phyloP scores from a whole-genome alignment of 306 rosid species.

The Adenanthera pavonina region DNA sequence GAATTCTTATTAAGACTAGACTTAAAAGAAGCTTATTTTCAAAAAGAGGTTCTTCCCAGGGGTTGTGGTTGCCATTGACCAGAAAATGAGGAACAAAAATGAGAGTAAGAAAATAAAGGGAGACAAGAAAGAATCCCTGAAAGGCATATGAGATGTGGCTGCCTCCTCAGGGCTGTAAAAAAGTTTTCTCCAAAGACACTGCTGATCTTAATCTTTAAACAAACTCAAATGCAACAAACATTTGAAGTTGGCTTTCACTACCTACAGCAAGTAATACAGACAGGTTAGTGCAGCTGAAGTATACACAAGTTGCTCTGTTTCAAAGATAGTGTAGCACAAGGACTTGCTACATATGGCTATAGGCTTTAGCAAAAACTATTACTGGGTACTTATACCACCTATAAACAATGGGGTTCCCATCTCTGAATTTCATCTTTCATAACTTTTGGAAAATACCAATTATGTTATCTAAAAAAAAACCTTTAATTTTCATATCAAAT shows the following conservation, averaged over 20 bases:
- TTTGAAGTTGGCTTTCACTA: background rate
- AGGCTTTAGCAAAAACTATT: background rate
- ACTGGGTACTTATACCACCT: background rate
- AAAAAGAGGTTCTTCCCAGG: background rate
- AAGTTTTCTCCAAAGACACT: background rate
- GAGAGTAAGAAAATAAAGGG: background rate
- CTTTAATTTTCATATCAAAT: background rate
- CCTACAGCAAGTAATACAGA: background rate
- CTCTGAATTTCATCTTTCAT: background rate
- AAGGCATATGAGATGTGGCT: background rate
- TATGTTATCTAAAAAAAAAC: background rate
- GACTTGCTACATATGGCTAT: background rate
- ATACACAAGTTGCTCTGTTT: background rate
- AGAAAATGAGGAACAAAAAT: background rate
- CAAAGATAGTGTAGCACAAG: background rate
- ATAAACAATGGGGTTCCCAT: background rate
- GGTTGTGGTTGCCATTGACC: background rate
- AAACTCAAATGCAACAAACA: background rate
- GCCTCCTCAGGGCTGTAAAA: background rate
- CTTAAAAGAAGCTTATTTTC: background rate
- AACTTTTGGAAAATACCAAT: background rate
- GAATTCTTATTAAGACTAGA: background rate
- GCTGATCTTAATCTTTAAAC: background rate
- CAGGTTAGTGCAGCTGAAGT: background rate
- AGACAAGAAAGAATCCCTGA: background rate